Conservation (phyloP, 331 rosid genomes). For the Dryas integrifolia region DNA sequence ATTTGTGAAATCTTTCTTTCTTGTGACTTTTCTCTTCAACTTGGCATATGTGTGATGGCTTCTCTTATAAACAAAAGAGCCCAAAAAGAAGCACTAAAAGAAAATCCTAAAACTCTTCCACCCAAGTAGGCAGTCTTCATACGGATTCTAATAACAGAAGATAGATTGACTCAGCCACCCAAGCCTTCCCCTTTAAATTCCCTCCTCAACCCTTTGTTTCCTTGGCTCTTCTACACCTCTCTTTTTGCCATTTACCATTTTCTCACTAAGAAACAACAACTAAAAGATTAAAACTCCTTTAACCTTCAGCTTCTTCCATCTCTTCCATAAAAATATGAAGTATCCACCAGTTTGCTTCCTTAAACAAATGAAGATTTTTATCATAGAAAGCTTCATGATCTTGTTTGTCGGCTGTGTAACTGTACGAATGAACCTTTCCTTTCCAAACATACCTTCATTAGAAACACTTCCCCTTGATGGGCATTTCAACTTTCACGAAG, state of each 20-base stretch:
- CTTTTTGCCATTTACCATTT: constrained; percentile 29
- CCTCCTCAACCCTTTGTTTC: constrained; percentile 39
- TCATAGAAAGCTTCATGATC: constrained; percentile 56
- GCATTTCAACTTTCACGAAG: constrained; percentile 61
- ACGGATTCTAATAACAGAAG: constrained; percentile 64
- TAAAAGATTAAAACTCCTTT: constrained; percentile 39
- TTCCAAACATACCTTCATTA: constrained; percentile 50
- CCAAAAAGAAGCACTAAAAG: constrained; percentile 45
- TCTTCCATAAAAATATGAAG: constrained; percentile 37
- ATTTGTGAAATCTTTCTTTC: constrained; percentile 73
- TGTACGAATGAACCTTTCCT: constrained; percentile 47
- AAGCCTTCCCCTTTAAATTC: constrained; percentile 57
- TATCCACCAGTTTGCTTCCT: constrained; percentile 40
- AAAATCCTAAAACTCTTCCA: constrained; percentile 57
- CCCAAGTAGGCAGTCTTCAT: constrained; percentile 62
- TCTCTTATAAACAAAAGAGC: constrained; percentile 47
- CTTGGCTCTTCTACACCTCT: constrained; percentile 41
- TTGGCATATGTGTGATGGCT: constrained; percentile 55
- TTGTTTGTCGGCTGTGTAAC: constrained; percentile 58
- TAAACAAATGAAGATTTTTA: constrained; percentile 43
- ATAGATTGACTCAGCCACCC: constrained; percentile 72
- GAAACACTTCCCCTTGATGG: constrained; percentile 69
- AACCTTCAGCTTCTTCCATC: constrained; percentile 24
- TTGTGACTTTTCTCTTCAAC: constrained; percentile 62
- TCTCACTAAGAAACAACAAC: constrained; percentile 34